phyloP scores from a whole-genome alignment of 352 stramenopile species.

The Pilasporangium apinafurcum region DNA sequence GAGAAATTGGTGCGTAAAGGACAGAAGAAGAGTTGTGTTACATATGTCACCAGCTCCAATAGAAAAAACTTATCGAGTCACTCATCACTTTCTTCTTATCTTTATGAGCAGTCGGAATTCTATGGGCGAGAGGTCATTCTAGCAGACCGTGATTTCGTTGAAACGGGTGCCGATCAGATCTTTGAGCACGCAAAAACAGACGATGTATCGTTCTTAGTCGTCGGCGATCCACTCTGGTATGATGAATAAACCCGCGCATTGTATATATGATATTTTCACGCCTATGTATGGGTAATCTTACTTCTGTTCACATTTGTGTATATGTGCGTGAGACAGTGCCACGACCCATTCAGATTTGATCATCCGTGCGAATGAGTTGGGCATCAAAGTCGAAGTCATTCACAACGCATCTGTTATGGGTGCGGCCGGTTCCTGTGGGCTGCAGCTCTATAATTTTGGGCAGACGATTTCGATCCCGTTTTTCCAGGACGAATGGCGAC shows the following conservation, averaged over 20 bases:
- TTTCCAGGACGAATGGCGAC: conserved; percentile 94
- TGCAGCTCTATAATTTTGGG: conserved; percentile 98
- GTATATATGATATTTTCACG: neutral
- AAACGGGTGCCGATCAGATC: conserved; percentile 96
- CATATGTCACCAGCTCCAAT: too few species aligned
- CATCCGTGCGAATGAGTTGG: conserved; percentile 90
- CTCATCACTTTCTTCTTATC: neutral
- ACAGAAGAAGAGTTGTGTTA: neutral
- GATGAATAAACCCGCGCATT: neutral
- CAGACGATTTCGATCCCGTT: conserved; percentile 98
- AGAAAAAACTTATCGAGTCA: neutral
- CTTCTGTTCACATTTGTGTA: neutral
- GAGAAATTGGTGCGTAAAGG: conserved; percentile 60
- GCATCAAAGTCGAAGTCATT: conserved; percentile 94
- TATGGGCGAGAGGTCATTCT: conserved; percentile 91
- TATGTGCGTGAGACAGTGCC: conserved; percentile 51
- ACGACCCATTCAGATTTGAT: conserved; percentile 99
- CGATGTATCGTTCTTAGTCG: conserved; percentile 96
- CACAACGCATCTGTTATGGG: conserved; percentile 99
- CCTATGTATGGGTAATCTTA: too few species aligned
- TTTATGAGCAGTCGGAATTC: conserved; percentile 78
- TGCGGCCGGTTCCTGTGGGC: conserved; percentile 90
- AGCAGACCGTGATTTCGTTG: conserved; percentile 93
- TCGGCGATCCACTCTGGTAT: conserved; percentile 96
- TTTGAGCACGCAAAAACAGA: conserved; percentile 86